Evolutionary conservation across 805 yeast species (phyloP), one percentile per base, ranked within the genome.

Genomic region (Kluyveromyces lactis): DNA sequence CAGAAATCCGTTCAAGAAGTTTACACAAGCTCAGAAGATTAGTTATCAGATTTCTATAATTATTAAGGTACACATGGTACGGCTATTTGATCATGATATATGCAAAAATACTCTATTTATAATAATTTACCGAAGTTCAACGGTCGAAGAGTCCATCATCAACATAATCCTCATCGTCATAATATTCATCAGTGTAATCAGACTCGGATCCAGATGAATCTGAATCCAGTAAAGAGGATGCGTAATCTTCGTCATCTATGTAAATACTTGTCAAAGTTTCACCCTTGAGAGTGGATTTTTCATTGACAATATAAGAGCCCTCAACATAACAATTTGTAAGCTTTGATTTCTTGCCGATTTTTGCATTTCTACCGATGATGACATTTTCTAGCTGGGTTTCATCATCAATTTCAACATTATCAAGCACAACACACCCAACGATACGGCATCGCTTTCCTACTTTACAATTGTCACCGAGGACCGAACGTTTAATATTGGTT

Each of bases 371-470:
- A 12, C 97, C 98, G 38, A 92, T 68, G 15, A 90, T 79, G 63
- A 95, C 86, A 64, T 90, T 92, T 59, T 92, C 98, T 44, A 70
- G 41, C 2, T 62, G 55, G 34, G 75, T 80, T 49, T 85, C 96
- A 58, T 90, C 95, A 34, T 77, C 95, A 27, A 92, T 65, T 1
- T 62, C 63, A 17, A 80, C 94, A 38, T 75, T 74, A 52, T 83
- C 82, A 37, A 86, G 66, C 4, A 92, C 54, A 11, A 92, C 77
- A 49, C 89, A 86, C 2, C 95, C 97, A 2, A 87, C 83, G 41
- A 92, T 72, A 49, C 92, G 79, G 60, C 95, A 90, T 44, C 86
- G 75, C 54, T 78, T 80, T 28, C 98, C 98, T 38, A 94, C 77
- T 13, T 48, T 64, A 63, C 95, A 85, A 50, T 74, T 71, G 9